These are phyloP conservation scores for Linnemannia schmuckeri DNA, from an alignment of 192 early-diverging fungal species.

Conservation along the genomic window DNA sequence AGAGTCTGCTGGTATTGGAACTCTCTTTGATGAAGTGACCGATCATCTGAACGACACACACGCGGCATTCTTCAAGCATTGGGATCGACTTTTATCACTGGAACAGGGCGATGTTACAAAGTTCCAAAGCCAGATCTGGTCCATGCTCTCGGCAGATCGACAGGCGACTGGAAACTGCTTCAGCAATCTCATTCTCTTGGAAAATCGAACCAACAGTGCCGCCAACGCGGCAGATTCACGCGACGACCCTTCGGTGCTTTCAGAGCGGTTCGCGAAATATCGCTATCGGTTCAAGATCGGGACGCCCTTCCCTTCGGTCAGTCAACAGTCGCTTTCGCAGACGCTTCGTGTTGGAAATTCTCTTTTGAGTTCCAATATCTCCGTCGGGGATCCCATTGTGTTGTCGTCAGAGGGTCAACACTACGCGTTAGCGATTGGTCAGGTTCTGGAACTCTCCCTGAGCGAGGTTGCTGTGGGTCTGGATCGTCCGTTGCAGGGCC, in stretches of 20 bases:
- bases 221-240: constrained; percentile 5
- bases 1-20: constrained; percentile 67
- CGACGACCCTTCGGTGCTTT: constrained; percentile 7
- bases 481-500: constrained; percentile 76
- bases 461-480: constrained; percentile 67
- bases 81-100: constrained; percentile 79
- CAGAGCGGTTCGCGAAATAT: constrained; percentile 17
- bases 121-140: constrained; percentile 80
- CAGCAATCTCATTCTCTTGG: constrained; percentile 21
- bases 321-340: constrained; percentile 31
- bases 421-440: constrained; percentile 83
- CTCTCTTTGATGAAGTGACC: constrained; percentile 73
- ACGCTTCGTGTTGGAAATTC: constrained; percentile 32
- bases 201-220: constrained; percentile 23
- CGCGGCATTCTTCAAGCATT: constrained; percentile 80
- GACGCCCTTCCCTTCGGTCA: not conserved
- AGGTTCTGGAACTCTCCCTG: constrained; percentile 67
- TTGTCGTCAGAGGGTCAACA: constrained; percentile 83
- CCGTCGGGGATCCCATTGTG: constrained; percentile 83
- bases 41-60: constrained; percentile 71
- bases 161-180: constrained; percentile 58
- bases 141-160: constrained; percentile 62
- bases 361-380: constrained; percentile 63
- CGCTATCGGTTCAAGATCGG: constrained; percentile 32
- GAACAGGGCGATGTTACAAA: constrained; percentile 80